phyloP scores from a whole-genome alignment of 495 filamentous ascomycete genomes.

The Aspergillus leporis region DNA sequence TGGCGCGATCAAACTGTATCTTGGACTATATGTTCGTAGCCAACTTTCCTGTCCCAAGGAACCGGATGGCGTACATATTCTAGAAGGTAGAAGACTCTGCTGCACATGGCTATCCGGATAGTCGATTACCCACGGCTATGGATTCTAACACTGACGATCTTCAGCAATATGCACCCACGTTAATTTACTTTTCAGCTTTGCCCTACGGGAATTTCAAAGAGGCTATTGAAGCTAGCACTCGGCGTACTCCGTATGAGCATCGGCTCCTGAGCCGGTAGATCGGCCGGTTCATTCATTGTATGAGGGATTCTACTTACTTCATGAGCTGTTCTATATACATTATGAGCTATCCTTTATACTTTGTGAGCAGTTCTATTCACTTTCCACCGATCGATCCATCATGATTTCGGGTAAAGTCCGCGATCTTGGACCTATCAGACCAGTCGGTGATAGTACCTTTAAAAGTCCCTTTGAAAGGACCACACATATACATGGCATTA shows the following conservation, averaged over 20 bases:
- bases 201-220: neutral
- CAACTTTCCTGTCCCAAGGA: neutral
- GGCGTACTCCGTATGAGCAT: neutral
- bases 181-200: neutral
- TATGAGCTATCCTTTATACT: too few species aligned
- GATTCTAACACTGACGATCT: neutral
- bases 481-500: too few species aligned
- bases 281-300: neutral
- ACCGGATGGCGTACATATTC: neutral
- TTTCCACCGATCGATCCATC: neutral
- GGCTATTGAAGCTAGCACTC: neutral
- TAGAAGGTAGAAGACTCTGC: neutral
- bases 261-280: neutral
- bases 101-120: neutral
- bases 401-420: neutral
- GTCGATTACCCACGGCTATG: neutral
- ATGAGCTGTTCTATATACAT: too few species aligned
- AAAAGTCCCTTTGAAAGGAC: too few species aligned
- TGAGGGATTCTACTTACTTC: too few species aligned
- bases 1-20: neutral
- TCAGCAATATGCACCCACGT: neutral
- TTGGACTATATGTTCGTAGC: neutral
- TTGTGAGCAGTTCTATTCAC: too few species aligned
- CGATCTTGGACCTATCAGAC: neutral
- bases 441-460: neutral